phyloP scores from a whole-genome alignment of 441 rosid species.

The Corymbia citriodora region DNA sequence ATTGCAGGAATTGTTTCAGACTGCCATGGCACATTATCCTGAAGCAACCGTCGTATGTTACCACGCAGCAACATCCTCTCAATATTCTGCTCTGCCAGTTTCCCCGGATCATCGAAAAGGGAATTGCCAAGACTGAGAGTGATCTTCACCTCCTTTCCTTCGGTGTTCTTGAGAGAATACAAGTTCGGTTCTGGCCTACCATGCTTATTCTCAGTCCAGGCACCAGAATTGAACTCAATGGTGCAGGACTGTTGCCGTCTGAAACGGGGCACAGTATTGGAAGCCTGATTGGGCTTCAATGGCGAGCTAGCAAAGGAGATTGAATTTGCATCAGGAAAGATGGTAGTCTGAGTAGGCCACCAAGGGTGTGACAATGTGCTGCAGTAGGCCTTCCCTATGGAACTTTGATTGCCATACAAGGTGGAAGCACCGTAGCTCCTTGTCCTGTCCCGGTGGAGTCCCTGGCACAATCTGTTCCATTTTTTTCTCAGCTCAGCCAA shows the following conservation, averaged over 20 bases:
- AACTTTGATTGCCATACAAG: background rate
- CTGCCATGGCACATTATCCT: slow-evolving; percentile 77
- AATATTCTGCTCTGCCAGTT: slow-evolving; percentile 13
- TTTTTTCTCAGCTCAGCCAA: slow-evolving; percentile 3
- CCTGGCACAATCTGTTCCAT: slow-evolving; percentile 1
- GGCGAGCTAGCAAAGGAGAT: slow-evolving; percentile 39
- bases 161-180: slow-evolving; percentile 4
- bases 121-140: slow-evolving; percentile 6
- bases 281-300: slow-evolving; percentile 22
- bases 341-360: slow-evolving; percentile 44
- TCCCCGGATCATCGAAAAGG: background rate
- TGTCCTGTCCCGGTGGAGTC: slow-evolving; percentile 1
- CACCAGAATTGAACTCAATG: slow-evolving; percentile 54
- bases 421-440: background rate
- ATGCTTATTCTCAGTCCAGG: slow-evolving; percentile 20
- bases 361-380: slow-evolving; percentile 34
- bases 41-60: slow-evolving; percentile 34
- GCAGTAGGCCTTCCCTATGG: background rate
- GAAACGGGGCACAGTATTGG: slow-evolving; percentile 55
- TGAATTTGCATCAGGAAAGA: slow-evolving; percentile 36
- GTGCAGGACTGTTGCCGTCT: slow-evolving; percentile 67
- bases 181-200: slow-evolving; percentile 27
- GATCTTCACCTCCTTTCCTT: slow-evolving; percentile 5
- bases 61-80: slow-evolving; percentile 3
- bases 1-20: slow-evolving; percentile 45